Evolutionary conservation across 305 asterid genomes (phyloP).

Genomic region (Fraxinus baroniana): DNA sequence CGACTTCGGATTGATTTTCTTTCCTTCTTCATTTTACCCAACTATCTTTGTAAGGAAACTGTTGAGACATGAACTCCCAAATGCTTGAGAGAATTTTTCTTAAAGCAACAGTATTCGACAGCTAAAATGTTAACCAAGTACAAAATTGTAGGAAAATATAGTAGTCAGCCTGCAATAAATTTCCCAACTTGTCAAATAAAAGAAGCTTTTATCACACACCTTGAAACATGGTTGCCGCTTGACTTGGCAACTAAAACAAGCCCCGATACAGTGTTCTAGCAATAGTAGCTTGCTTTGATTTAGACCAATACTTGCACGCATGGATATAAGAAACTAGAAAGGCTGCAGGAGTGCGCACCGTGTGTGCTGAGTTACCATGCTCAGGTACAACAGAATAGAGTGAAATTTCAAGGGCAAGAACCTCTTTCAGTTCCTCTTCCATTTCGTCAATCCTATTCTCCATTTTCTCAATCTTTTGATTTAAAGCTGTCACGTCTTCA

Average conservation of each 20-base stretch:
- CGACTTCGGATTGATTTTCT: no score
- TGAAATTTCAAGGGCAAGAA: slow-evolving; percentile 86
- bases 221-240: slow-evolving; percentile 84
- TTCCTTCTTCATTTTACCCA: no score
- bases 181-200: background rate
- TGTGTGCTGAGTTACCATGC: slow-evolving; percentile 88
- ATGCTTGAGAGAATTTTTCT: slow-evolving; percentile 75
- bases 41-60: no score
- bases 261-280: slow-evolving; percentile 77
- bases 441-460: slow-evolving; percentile 71
- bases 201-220: slow-evolving; percentile 42
- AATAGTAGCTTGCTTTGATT: slow-evolving; percentile 66
- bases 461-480: slow-evolving; percentile 68
- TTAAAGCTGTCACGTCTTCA: slow-evolving; percentile 38
- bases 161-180: background rate
- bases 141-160: slow-evolving; percentile 6
- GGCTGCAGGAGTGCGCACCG: slow-evolving; percentile 91
- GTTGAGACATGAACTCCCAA: slow-evolving; percentile 57
- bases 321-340: slow-evolving; percentile 70
- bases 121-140: slow-evolving; percentile 78
- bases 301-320: slow-evolving; percentile 83
- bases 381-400: slow-evolving; percentile 89
- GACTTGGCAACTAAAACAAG: slow-evolving; percentile 81
- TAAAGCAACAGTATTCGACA: slow-evolving; percentile 77
- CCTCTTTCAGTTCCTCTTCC: slow-evolving; percentile 86